These are phyloP conservation scores for Talaromyces sp. DNA, from an alignment of 2,329 filamentous ascomycete species.

Conservation along the genomic window DNA sequence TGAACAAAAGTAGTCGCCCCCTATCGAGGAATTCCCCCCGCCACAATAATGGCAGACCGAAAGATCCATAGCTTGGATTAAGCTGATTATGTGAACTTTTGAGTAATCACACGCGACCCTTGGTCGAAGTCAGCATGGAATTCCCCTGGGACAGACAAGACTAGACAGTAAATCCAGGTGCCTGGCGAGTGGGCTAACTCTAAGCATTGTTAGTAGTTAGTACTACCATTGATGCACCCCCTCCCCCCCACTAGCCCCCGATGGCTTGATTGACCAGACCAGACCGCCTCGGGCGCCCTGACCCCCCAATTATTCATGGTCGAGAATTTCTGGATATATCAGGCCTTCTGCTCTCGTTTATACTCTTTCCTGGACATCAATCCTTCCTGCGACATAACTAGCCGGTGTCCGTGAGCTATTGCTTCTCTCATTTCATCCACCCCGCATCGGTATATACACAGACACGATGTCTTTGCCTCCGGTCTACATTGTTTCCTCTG, in stretches of 20 bases:
- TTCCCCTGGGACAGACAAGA: background rate
- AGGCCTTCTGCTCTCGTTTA: background rate
- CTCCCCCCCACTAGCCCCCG: background rate
- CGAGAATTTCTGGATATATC: background rate
- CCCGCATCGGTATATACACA: slow-evolving; percentile 9
- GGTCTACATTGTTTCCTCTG: slow-evolving; percentile 93
- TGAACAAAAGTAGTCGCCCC: too few relatives aligned
- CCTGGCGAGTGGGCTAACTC: background rate
- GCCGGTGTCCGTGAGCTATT: background rate
- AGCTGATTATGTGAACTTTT: background rate
- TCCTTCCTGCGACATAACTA: too few relatives aligned
- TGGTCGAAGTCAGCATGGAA: background rate
- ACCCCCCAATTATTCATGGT: background rate
- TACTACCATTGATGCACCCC: background rate
- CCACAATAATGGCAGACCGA: background rate
- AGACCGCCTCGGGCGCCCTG: background rate
- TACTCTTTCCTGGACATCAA: background rate
- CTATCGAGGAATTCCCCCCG: too few relatives aligned
- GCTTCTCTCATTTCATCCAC: background rate
- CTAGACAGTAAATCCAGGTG: background rate
- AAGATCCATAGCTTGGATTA: background rate
- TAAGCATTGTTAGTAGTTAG: too few relatives aligned
- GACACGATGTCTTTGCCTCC: slow-evolving; percentile 69
- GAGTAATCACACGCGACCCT: background rate
- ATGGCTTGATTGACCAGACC: background rate